Conservation (phyloP, 805 yeast genomes). For the Lipomyces oligophaga region DNA sequence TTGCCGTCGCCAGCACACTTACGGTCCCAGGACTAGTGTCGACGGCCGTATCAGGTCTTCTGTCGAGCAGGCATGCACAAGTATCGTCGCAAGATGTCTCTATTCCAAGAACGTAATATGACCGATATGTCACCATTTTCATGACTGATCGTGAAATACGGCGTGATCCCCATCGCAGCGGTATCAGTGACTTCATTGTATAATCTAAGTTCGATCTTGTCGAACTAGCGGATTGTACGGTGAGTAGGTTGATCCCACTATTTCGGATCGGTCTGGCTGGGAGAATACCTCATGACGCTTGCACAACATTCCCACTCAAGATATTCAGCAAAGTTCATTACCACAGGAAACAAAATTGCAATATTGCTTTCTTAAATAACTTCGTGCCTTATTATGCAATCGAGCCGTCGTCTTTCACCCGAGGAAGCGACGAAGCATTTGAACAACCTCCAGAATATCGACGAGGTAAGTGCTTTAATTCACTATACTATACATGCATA, state of each 20-base stretch:
- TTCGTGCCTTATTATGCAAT: no score
- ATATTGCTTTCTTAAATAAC: no score
- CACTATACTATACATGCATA: background rate
- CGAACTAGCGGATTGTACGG: background rate
- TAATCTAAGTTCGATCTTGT: background rate
- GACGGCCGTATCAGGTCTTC: no score
- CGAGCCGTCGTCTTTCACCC: no score
- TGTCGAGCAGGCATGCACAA: slow-evolving; percentile 73
- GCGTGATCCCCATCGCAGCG: background rate
- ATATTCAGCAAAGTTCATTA: no score
- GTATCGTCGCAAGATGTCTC: slow-evolving; percentile 96
- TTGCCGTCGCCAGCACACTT: slow-evolving; percentile 60
- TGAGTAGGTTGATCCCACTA: no score
- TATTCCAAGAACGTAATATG: slow-evolving; percentile 60
- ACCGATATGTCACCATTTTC: background rate
- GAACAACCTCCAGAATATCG: slow-evolving; percentile 15
- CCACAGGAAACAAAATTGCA: no score
- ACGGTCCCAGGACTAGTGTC: no score
- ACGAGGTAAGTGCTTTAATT: slow-evolving; percentile 14
- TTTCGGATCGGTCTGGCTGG: no score
- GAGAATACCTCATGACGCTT: no score
- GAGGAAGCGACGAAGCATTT: slow-evolving; percentile 17
- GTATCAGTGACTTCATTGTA: background rate
- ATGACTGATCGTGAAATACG: background rate
- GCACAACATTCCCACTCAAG: no score